A percentile compares a stretch with the other conserved stretches of the same genome.
Evolutionary conservation across 1,284 basidiomycete genomes (phyloP).

Genomic region (Boletellus deceptivus): DNA sequence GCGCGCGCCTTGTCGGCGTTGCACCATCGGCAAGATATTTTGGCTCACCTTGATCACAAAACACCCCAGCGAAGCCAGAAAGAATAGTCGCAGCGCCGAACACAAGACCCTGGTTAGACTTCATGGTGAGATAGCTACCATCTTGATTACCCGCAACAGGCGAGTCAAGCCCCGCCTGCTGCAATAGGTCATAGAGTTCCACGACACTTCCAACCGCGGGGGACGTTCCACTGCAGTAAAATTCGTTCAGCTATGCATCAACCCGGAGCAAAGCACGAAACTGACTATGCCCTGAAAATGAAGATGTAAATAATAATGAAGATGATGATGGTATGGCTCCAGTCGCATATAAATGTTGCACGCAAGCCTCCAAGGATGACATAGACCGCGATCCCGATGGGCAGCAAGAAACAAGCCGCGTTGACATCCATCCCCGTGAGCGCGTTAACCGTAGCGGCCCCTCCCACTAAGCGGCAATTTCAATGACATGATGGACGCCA

Average conservation of each 20-base stretch:
- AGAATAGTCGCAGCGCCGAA: constrained; percentile 50
- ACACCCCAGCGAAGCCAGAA: constrained; percentile 47
- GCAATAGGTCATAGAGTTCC: constrained; percentile 45
- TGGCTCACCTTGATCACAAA: constrained; percentile 47
- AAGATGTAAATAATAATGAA: constrained; percentile 53
- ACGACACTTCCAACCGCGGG: constrained; percentile 42
- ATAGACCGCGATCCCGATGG: constrained; percentile 43
- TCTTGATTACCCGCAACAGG: constrained; percentile 51
- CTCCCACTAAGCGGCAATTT: constrained; percentile 41
- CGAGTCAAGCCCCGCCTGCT: constrained; percentile 38
- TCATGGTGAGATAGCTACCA: constrained; percentile 60
- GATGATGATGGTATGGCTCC: constrained; percentile 50
- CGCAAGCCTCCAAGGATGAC: constrained; percentile 52
- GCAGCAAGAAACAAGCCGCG: constrained; percentile 62
- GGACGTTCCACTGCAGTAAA: constrained; percentile 38
- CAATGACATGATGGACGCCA: background rate
- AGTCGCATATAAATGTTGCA: constrained; percentile 55
- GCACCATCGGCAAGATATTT: background rate
- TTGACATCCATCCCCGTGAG: constrained; percentile 66
- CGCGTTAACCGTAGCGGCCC: constrained; percentile 60
- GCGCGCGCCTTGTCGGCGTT: background rate
- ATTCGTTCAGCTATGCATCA: constrained; percentile 1
- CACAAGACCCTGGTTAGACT: constrained; percentile 51
- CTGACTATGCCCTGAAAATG: constrained; percentile 45
- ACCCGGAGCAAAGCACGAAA: constrained; percentile 10